Conservation (phyloP, 768 basidiomycete genomes). For the Termitomyces sp. region DNA sequence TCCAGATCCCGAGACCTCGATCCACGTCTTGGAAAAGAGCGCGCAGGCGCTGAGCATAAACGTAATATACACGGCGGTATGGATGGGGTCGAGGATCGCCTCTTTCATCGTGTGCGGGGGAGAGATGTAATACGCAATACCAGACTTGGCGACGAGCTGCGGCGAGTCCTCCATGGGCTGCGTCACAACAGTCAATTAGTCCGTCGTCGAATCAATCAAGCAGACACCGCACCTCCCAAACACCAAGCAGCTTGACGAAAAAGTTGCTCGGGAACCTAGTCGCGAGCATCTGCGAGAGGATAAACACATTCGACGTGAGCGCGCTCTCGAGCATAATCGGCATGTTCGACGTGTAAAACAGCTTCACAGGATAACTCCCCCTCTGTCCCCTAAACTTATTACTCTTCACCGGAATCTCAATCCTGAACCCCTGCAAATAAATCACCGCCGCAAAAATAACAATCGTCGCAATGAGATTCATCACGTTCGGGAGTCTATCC, state of each 20-base stretch:
- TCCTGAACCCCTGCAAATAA: slow-evolving; percentile 98
- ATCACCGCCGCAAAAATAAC: slow-evolving; percentile 93
- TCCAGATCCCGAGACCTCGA: slow-evolving; percentile 95
- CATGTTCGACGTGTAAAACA: slow-evolving; percentile 99
- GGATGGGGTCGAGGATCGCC: slow-evolving; percentile 89
- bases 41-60: slow-evolving; percentile 96
- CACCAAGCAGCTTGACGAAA: slow-evolving; percentile 84
- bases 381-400: slow-evolving; percentile 96
- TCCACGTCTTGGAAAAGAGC: slow-evolving; percentile 99
- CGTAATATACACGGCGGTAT: slow-evolving; percentile 84
- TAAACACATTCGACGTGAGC: slow-evolving; percentile 90
- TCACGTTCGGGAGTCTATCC: slow-evolving; percentile 93
- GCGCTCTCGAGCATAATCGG: slow-evolving; percentile 99
- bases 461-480: slow-evolving; percentile 94
- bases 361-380: slow-evolving; percentile 93
- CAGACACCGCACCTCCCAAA: slow-evolving; percentile 84
- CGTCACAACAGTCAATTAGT: background rate
- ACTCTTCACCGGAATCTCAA: slow-evolving; percentile 98
- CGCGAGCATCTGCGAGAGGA: slow-evolving; percentile 94
- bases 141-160: slow-evolving; percentile 85
- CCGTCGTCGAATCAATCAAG: background rate
- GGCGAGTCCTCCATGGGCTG: slow-evolving; percentile 93
- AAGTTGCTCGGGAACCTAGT: slow-evolving; percentile 89
- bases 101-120: slow-evolving; percentile 92
- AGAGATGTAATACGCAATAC: slow-evolving; percentile 97